Evolutionary conservation across 768 basidiomycete genomes (phyloP).

Genomic region (Amyloporia xantha): DNA sequence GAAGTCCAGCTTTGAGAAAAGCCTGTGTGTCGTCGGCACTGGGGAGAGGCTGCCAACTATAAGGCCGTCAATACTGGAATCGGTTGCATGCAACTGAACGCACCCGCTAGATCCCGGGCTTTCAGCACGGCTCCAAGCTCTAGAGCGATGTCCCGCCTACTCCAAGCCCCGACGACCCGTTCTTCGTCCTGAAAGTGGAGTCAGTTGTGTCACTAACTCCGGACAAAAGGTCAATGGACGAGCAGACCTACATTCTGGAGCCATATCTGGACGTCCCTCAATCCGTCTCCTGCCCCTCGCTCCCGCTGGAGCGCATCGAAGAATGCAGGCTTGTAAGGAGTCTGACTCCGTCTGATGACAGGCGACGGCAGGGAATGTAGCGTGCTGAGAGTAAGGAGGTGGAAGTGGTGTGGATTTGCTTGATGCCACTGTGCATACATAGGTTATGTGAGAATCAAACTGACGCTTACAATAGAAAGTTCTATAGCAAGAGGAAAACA

Average conservation of each 20-base stretch:
- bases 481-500: too few relatives aligned
- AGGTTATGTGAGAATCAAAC: not conserved
- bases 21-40: slow-evolving; percentile 30
- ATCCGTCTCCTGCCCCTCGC: slow-evolving; percentile 53
- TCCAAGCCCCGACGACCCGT: slow-evolving; percentile 38
- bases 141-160: slow-evolving; percentile 39
- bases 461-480: not conserved
- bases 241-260: slow-evolving; percentile 28
- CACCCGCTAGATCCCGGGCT: slow-evolving; percentile 31
- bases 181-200: not conserved
- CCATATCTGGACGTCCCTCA: slow-evolving; percentile 56
- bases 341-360: slow-evolving; percentile 72
- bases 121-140: slow-evolving; percentile 58
- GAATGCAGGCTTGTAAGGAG: slow-evolving; percentile 80
- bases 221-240: too few relatives aligned
- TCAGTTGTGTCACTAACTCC: not conserved
- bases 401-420: slow-evolving; percentile 80
- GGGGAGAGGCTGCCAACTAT: not conserved
- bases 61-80: not conserved
- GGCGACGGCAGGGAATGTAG: slow-evolving; percentile 87
- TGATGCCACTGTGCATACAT: slow-evolving; percentile 47
- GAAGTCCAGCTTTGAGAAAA: slow-evolving; percentile 52
- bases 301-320: slow-evolving; percentile 58
- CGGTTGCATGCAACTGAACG: slow-evolving; percentile 3
- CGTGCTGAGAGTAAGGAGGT: slow-evolving; percentile 72